Base-by-base conservation (phyloP, 2,329 filamentous ascomycete genomes). In the Capronia coronata region DNA sequence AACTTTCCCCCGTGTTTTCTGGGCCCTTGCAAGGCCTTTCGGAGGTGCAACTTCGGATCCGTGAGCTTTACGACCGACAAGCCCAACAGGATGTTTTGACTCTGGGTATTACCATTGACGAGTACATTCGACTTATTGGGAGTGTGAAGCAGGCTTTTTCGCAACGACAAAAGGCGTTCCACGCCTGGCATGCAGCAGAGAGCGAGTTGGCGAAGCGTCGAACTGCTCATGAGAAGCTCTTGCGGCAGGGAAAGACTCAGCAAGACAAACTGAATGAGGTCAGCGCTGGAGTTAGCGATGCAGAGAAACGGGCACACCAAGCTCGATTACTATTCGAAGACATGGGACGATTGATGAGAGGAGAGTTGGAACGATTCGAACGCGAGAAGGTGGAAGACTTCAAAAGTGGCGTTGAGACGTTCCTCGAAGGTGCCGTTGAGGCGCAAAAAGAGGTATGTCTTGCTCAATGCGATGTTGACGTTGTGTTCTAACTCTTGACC, bases 381-480 rank as follows among this genome's bases (percentile, higher is more conserved):
- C 80, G 80, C 61, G 93, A 98, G 70, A 98, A 98, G 74, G 93
- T 98, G 2, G 93, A 98, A 66, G 93, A 98, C 66, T 98, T 98
- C 69, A 98, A 98, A 75, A 93, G 86, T 55, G 91, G 90, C 0
- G 90, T 98, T 1, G 93, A 98, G 73, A 98, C 93, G 1, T 98
- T 95, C 70, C 70, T 98, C 61, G 93, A 98, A 73, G 90, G 93
- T 63, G 88, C 93, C 2, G 89, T 98, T 2, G 93, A 98, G 70
- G 93, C 91, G 48, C 93, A 98, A 72, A 98, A 98, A 71, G 93
- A 98, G 83, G 91, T 93, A 67, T 68, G 79, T 69, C 35, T 18
- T 45, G 40, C 38, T 14, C n/a, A 13, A 19, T 18, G 4, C 13
- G n/a, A 14, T 9, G 3, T 16, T 8, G 19, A 38, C 37, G 25